Conservation (phyloP, 2,329 filamentous ascomycete genomes). For the Stemphylium lycopersici region DNA sequence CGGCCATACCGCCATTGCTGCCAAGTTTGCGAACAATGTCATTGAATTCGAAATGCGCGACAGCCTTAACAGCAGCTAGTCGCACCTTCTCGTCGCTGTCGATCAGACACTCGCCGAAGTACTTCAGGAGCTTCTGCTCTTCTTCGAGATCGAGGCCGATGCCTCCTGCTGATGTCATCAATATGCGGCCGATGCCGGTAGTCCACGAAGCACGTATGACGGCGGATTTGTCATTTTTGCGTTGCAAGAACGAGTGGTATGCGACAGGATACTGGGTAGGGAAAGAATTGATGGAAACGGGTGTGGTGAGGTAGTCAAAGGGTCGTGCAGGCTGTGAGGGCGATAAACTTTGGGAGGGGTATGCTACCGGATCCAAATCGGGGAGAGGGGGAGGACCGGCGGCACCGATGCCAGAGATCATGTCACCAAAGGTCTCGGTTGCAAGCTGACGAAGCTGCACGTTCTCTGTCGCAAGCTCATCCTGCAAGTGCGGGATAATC, state of each 20-base stretch:
- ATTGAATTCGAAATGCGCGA: conserved; percentile 79
- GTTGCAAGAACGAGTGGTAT: conserved; percentile 83
- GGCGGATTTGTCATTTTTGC: conserved; percentile 84
- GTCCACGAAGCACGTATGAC: conserved; percentile 87
- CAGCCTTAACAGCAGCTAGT: conserved; percentile 82
- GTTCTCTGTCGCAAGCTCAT: conserved; percentile 89
- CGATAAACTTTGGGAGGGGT: conserved; percentile 73
- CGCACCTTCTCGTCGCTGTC: conserved; percentile 93
- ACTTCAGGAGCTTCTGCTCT: conserved; percentile 74
- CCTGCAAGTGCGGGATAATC: conserved; percentile 91
- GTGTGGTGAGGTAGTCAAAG: conserved; percentile 74
- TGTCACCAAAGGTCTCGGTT: conserved; percentile 92
- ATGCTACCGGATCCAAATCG: conserved; percentile 78
- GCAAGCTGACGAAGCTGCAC: conserved; percentile 83
- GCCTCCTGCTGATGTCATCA: conserved; percentile 89
- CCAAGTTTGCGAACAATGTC: conserved; percentile 85
- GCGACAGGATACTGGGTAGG: conserved; percentile 77
- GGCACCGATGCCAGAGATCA: conserved; percentile 91
- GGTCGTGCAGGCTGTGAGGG: conserved; percentile 38
- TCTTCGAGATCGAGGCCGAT: conserved; percentile 86
- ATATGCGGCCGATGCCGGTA: conserved; percentile 79
- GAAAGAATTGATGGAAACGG: conserved; percentile 87
- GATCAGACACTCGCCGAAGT: conserved; percentile 78
- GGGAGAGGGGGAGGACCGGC: conserved; percentile 80
- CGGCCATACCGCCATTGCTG: conserved; percentile 73